Conservation (phyloP, 768 basidiomycete species). For the Crucibulum laeve region DNA sequence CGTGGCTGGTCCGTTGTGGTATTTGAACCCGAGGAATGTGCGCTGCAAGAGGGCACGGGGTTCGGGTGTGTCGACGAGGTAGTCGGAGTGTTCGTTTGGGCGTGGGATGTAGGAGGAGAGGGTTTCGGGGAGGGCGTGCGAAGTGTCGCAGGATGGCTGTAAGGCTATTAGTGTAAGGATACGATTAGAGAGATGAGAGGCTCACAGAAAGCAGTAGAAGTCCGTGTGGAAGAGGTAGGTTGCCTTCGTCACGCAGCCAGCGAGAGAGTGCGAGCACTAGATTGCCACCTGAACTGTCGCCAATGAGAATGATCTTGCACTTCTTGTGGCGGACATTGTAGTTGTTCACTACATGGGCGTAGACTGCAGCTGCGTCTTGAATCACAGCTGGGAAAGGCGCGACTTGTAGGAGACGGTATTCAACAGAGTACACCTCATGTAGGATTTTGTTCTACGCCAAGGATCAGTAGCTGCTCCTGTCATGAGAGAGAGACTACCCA, state of each 20-base stretch:
- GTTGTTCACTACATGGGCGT: constrained; percentile 37
- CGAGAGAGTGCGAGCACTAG: constrained; percentile 45
- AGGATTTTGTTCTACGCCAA: constrained; percentile 22
- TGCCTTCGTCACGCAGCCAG: constrained; percentile 49
- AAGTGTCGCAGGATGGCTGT: constrained; percentile 25
- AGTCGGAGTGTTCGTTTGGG: constrained; percentile 44
- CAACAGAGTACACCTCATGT: constrained; percentile 38
- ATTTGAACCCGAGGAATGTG: constrained; percentile 45
- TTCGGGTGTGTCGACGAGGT: constrained; percentile 49
- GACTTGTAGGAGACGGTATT: constrained; percentile 49
- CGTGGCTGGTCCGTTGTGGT: constrained; percentile 9
- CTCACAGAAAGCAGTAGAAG: constrained; percentile 42
- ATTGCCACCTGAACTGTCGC: constrained; percentile 55
- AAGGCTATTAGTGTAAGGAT: neutral
- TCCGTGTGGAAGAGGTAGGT: constrained; percentile 39
- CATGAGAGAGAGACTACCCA: constrained; percentile 7
- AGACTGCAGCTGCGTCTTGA: constrained; percentile 49
- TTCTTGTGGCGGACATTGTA: constrained; percentile 14
- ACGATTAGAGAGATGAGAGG: neutral
- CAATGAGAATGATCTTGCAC: constrained; percentile 42
- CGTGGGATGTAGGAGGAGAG: constrained; percentile 45
- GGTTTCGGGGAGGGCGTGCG: constrained; percentile 43
- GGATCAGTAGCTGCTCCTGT: neutral
- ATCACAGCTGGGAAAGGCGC: constrained; percentile 51
- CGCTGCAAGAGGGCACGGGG: constrained; percentile 47